Evolutionary conservation across 495 filamentous ascomycete species (phyloP).

Genomic region (Sabuloglossum arenarium): DNA sequence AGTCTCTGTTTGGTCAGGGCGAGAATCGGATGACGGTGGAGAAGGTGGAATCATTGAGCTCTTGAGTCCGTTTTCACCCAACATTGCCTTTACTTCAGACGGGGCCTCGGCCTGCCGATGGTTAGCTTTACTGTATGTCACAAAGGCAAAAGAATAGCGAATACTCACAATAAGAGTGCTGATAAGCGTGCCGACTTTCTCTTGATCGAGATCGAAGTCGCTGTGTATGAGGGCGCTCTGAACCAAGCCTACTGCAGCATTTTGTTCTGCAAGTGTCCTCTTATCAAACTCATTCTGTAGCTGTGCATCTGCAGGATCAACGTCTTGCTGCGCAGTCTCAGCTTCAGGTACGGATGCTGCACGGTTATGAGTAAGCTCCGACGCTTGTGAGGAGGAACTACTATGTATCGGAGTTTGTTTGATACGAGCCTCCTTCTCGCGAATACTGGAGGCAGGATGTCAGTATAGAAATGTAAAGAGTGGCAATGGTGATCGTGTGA

Average conservation of each 20-base stretch:
- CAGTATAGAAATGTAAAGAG: background rate
- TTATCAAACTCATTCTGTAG: constrained; percentile 8
- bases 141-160: background rate
- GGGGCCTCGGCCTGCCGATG: constrained; percentile 1
- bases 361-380: background rate
- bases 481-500: background rate
- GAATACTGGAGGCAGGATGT: background rate
- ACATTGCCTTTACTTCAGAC: background rate
- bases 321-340: background rate
- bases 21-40: constrained; percentile 1
- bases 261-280: constrained; percentile 23
- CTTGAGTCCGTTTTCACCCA: background rate
- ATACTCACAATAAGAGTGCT: constrained; percentile 2
- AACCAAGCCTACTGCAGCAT: constrained; percentile 34
- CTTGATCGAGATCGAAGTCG: background rate
- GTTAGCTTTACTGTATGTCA: background rate
- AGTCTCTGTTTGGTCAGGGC: background rate
- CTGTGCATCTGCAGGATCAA: background rate
- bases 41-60: constrained; percentile 1
- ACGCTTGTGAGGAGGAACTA: background rate
- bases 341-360: background rate
- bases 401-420: background rate
- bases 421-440: background rate
- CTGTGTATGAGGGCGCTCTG: constrained; percentile 16
- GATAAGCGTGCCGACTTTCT: background rate